phyloP scores from a whole-genome alignment of 2,329 filamentous ascomycete genomes.

The Huntiella bhutanensis region DNA sequence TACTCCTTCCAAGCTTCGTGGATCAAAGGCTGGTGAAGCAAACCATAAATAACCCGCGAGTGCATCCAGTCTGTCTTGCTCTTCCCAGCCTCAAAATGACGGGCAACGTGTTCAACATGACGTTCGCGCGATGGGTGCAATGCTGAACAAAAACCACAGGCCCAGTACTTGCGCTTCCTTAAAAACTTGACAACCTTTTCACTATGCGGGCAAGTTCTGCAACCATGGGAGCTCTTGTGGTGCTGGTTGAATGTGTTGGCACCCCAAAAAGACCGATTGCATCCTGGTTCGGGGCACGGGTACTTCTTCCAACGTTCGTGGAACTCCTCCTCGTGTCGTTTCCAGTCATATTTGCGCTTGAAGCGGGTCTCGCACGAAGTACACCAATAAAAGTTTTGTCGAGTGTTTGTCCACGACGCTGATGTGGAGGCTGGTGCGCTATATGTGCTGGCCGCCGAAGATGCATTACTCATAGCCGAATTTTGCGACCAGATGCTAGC shows the following conservation, averaged over 20 bases:
- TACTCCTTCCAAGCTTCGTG: constrained; percentile 42
- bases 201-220: constrained; percentile 45
- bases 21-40: constrained; percentile 46
- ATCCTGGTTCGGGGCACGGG: constrained; percentile 41
- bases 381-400: constrained; percentile 34
- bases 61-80: constrained; percentile 50
- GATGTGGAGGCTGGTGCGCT: constrained; percentile 1
- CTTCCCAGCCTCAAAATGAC: constrained; percentile 45
- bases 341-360: constrained; percentile 51
- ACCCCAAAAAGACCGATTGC: constrained; percentile 49
- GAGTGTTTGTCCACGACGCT: constrained; percentile 11
- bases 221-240: constrained; percentile 45
- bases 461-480: constrained; percentile 15
- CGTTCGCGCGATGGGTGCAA: constrained; percentile 45
- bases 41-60: constrained; percentile 46
- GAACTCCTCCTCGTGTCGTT: constrained; percentile 50
- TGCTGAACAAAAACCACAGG: constrained; percentile 48
- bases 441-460: constrained; percentile 5
- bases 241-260: constrained; percentile 51
- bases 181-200: constrained; percentile 44
- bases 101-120: constrained; percentile 47
- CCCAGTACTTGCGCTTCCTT: constrained; percentile 47
- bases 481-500: constrained; percentile 26
- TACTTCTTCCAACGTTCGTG: constrained; percentile 51
- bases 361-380: constrained; percentile 44